A percentile compares a stretch with the other conserved stretches of the same genome.
Evolutionary conservation across 805 yeast genomes (phyloP).

Genomic region (Wickerhamiella alocasiicola): DNA sequence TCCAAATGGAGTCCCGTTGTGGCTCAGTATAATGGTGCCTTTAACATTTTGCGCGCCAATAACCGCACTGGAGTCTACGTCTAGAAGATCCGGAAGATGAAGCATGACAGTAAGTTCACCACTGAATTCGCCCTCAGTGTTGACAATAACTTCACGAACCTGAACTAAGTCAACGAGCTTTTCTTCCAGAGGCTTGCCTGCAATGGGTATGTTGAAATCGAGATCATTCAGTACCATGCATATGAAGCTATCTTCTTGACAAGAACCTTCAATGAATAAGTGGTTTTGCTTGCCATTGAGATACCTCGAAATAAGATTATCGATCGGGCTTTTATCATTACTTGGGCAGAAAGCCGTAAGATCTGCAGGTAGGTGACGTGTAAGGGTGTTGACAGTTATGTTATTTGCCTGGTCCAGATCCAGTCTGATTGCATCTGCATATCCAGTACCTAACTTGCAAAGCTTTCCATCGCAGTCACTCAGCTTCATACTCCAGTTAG

Average conservation of each 20-base stretch:
- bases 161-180: constrained; percentile 22
- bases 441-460: constrained; percentile 16
- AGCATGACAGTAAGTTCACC: constrained; percentile 22
- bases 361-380: constrained; percentile 18
- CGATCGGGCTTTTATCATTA: constrained; percentile 22
- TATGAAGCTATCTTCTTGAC: constrained; percentile 15
- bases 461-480: constrained; percentile 21
- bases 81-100: constrained; percentile 20
- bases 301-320: constrained; percentile 19
- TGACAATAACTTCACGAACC: constrained; percentile 20
- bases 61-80: constrained; percentile 18
- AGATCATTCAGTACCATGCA: constrained; percentile 12
- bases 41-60: constrained; percentile 30
- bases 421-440: constrained; percentile 11
- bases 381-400: constrained; percentile 15
- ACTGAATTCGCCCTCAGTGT: constrained; percentile 14
- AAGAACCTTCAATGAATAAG: constrained; percentile 19
- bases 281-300: constrained; percentile 20
- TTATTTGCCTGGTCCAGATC: constrained; percentile 8
- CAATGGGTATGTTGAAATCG: constrained; percentile 14
- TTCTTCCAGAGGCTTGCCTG: constrained; percentile 21
- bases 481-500: constrained; percentile 23
- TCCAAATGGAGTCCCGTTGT: constrained; percentile 33
- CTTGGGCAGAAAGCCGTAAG: constrained; percentile 20
- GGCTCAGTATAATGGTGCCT: constrained; percentile 34